Evolutionary conservation across 129 eudicot species (phyloP).

Genomic region (Pulicaria dysenterica): DNA sequence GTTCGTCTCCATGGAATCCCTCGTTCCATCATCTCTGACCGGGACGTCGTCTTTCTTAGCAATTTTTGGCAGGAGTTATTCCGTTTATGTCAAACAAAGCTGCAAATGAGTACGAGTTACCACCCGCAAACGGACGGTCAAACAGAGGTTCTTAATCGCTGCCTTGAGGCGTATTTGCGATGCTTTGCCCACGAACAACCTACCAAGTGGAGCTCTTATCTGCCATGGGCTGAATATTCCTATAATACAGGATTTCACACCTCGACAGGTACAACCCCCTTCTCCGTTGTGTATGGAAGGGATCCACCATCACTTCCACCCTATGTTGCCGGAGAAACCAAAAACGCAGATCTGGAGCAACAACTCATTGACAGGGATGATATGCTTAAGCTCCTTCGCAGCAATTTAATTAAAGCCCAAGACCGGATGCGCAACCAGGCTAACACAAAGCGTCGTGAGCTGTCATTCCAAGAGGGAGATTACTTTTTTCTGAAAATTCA

Average conservation of each 20-base stretch:
- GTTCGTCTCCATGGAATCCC: background rate
- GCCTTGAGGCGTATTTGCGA: too few species aligned
- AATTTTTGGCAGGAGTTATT: too few species aligned
- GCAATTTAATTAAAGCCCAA: background rate
- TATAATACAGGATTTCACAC: too few species aligned
- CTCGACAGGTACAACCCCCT: background rate
- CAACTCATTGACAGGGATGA: slow-evolving; percentile 14
- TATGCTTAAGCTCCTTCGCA: background rate
- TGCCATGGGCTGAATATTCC: too few species aligned
- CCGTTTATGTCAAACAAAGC: too few species aligned
- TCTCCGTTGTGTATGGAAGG: slow-evolving; percentile 11
- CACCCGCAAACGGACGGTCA: too few species aligned
- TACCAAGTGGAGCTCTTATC: too few species aligned
- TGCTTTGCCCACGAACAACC: too few species aligned
- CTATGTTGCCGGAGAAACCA: slow-evolving; percentile 11
- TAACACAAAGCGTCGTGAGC: background rate
- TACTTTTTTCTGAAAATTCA: background rate
- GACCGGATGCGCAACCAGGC: slow-evolving; percentile 1
- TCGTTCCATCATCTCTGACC: background rate
- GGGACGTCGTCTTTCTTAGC: too few species aligned
- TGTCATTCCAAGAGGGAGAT: background rate
- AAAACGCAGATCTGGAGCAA: slow-evolving; percentile 8
- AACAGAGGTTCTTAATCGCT: too few species aligned
- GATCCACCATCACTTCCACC: slow-evolving; percentile 14
- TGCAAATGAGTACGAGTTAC: too few species aligned